Evolutionary conservation across 495 filamentous ascomycete species (phyloP).

Genomic region (Zalerion maritima): DNA sequence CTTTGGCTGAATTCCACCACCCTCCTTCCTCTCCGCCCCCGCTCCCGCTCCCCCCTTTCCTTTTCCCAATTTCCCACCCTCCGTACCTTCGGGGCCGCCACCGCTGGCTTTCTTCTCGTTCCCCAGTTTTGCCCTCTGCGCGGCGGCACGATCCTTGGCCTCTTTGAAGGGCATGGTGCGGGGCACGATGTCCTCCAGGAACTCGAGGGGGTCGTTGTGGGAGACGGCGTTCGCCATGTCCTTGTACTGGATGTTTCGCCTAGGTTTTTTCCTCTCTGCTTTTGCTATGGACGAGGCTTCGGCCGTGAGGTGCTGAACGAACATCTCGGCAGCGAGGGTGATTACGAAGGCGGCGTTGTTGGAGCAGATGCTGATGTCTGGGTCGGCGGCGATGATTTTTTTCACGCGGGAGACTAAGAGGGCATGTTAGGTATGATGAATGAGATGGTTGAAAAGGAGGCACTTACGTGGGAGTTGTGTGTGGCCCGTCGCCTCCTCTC

Average conservation of each 20-base stretch:
- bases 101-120: conserved; percentile 14
- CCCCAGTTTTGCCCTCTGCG: conserved; percentile 22
- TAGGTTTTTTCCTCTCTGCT: conserved; percentile 76
- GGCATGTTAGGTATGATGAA: neutral
- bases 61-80: conserved; percentile 4
- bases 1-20: conserved; percentile 6
- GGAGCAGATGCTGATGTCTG: conserved; percentile 69
- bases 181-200: conserved; percentile 82
- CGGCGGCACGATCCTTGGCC: conserved; percentile 44
- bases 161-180: conserved; percentile 68
- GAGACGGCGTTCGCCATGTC: conserved; percentile 84
- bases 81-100: conserved; percentile 19
- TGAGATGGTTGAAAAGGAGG: neutral
- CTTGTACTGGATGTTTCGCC: conserved; percentile 90
- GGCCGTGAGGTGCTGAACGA: conserved; percentile 79
- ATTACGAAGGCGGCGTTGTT: conserved; percentile 93
- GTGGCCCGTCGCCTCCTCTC: conserved; percentile 73
- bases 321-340: conserved; percentile 87
- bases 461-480: conserved; percentile 71
- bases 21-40: conserved; percentile 10
- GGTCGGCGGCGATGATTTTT: conserved; percentile 80
- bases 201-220: conserved; percentile 86
- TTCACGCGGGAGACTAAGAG: conserved; percentile 73
- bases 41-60: conserved; percentile 14
- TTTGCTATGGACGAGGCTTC: conserved; percentile 81